Conservation (phyloP, 2,329 filamentous ascomycete genomes). For the Microcyclospora tardicrescens region DNA sequence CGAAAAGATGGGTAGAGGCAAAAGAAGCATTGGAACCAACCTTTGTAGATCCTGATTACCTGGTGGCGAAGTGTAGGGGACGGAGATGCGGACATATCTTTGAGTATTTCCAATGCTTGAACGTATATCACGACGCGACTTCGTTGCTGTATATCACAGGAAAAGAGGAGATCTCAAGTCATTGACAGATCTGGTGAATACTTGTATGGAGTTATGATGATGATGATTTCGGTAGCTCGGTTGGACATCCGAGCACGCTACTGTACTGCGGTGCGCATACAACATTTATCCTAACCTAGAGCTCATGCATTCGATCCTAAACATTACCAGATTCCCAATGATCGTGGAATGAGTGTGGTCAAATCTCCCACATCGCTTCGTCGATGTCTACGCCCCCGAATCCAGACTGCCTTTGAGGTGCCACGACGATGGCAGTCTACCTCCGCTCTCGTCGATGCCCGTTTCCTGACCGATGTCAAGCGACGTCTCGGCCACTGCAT, state of each 20-base stretch:
- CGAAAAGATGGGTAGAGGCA: not conserved
- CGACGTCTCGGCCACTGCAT: conserved; percentile 60
- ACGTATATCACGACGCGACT: no score
- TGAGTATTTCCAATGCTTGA: no score
- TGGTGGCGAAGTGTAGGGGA: conserved; percentile 51
- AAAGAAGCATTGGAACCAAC: conserved; percentile 29
- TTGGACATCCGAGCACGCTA: no score
- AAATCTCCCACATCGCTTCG: not conserved
- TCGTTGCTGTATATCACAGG: no score
- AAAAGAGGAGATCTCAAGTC: no score
- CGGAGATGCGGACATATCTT: not conserved
- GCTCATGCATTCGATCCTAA: not conserved
- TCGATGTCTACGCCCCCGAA: not conserved
- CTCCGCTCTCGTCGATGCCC: conserved; percentile 29
- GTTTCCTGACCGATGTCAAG: conserved; percentile 60
- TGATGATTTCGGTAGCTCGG: no score
- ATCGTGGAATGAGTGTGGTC: no score
- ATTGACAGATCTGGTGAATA: no score
- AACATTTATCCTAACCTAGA: no score
- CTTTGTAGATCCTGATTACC: conserved; percentile 83
- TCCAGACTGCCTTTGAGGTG: no score
- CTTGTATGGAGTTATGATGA: no score
- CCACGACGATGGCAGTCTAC: conserved; percentile 1
- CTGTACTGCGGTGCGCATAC: no score
- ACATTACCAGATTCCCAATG: not conserved